Evolutionary conservation across 306 rosid genomes (phyloP).

Genomic region (Rosa persica): DNA sequence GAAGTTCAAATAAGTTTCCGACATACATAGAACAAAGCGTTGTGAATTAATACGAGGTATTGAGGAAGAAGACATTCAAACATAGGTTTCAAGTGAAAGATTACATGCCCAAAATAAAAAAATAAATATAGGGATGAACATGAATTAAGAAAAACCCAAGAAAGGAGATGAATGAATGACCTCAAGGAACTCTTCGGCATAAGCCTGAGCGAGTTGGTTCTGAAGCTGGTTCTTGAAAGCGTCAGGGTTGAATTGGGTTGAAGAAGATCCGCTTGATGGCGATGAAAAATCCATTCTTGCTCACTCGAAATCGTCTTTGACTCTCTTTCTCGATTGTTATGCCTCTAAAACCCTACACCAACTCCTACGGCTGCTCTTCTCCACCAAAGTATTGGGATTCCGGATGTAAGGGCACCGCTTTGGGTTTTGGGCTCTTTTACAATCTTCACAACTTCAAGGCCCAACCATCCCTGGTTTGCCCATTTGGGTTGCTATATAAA

Average conservation of each 20-base stretch:
- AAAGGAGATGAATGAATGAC: slow-evolving; percentile 26
- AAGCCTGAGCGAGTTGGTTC: slow-evolving; percentile 85
- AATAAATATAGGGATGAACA: not conserved
- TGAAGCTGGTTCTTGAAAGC: slow-evolving; percentile 76
- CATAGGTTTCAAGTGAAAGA: not conserved
- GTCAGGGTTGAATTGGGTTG: slow-evolving; percentile 47
- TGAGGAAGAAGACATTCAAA: not conserved
- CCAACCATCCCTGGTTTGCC: not conserved
- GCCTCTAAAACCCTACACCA: slow-evolving; percentile 18
- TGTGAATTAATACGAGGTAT: not conserved
- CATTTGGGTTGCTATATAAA: too few species aligned
- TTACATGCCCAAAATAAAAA: not conserved
- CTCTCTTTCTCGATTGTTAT: not conserved
- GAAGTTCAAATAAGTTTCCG: not conserved
- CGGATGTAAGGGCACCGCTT: not conserved
- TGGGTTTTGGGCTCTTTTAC: not conserved
- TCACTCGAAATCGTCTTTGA: not conserved
- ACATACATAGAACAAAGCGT: not conserved
- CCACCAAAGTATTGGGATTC: not conserved
- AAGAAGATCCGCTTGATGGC: slow-evolving; percentile 47
- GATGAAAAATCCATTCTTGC: slow-evolving; percentile 74
- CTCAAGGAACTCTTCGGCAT: slow-evolving; percentile 95
- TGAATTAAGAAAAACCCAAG: not conserved
- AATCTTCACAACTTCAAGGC: not conserved
- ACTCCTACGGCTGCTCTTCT: not conserved